A percentile compares a stretch with the other conserved stretches of the same genome.
Evolutionary conservation across 139 green algal species (phyloP).

Genomic region (Coelastrella sp.): DNA sequence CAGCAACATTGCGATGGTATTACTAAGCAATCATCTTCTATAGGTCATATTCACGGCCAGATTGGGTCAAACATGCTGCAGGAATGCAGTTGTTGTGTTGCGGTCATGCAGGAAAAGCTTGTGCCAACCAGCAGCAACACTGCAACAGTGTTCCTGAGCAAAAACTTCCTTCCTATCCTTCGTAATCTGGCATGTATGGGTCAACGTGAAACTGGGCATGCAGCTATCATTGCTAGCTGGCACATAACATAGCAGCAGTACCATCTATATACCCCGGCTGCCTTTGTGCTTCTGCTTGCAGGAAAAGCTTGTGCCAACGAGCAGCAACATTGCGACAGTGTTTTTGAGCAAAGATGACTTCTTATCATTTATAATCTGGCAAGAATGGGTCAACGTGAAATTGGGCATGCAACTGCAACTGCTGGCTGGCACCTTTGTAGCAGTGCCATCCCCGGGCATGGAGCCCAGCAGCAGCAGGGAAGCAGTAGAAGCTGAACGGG

Average conservation of each 20-base stretch:
- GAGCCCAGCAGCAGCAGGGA: constrained; percentile 1
- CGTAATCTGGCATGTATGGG: constrained; percentile 10
- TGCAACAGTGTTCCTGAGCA: not conserved
- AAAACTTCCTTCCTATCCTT: not conserved
- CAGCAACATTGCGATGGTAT: not conserved
- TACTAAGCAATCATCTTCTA: not conserved
- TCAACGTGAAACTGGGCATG: not conserved
- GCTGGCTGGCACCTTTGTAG: not conserved
- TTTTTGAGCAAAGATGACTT: not conserved
- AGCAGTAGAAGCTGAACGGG: not conserved
- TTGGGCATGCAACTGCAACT: not conserved
- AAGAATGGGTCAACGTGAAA: constrained; percentile 6
- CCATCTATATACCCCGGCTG: not conserved
- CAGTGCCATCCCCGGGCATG: not conserved
- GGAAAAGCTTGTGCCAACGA: not conserved
- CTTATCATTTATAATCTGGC: not conserved
- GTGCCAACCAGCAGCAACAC: not conserved
- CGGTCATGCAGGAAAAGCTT: not conserved
- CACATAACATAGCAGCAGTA: not conserved
- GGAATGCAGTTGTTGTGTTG: not conserved
- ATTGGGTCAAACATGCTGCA: not conserved
- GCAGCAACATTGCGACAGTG: not conserved
- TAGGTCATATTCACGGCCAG: not conserved
- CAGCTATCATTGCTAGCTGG: not conserved
- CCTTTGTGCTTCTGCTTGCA: not conserved